A percentile compares a stretch with the other conserved stretches of the same genome.
Evolutionary conservation across 148 eudicot species (phyloP).

Genomic region (Linanthus parryae): DNA sequence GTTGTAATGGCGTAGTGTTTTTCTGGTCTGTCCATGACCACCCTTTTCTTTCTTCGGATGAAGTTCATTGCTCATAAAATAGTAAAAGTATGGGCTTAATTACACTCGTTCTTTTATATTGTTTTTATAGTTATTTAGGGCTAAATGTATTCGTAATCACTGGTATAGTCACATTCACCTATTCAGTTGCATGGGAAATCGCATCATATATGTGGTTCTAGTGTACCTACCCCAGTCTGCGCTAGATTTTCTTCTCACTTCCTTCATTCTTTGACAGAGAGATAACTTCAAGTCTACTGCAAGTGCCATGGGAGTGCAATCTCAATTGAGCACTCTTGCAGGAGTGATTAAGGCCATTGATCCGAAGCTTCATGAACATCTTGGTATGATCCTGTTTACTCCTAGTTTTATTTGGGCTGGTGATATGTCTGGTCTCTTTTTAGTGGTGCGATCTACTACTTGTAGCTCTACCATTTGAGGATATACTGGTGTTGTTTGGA

Average conservation of each 20-base stretch:
- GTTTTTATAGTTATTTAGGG: no score
- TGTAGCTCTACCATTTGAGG: constrained; percentile 1
- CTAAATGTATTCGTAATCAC: no score
- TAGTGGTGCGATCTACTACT: not conserved
- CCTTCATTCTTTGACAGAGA: constrained; percentile 29
- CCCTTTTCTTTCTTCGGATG: no score
- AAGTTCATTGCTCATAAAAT: no score
- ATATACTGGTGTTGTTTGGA: no score
- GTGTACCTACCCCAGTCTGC: not conserved
- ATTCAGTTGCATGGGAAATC: no score
- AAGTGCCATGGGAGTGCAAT: constrained; percentile 79
- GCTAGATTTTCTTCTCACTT: constrained; percentile 1
- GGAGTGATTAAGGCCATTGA: constrained; percentile 70
- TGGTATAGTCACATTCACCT: no score
- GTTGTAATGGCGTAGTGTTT: no score
- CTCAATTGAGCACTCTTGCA: constrained; percentile 75
- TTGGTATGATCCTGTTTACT: constrained; percentile 82
- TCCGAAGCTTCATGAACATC: constrained; percentile 93
- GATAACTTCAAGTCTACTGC: constrained; percentile 80
- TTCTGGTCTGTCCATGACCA: no score
- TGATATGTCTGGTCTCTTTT: not conserved
- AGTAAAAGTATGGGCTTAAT: no score
- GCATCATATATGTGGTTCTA: no score
- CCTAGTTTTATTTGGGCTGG: not conserved
- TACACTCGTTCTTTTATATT: no score